Conservation (phyloP, 2,329 filamentous ascomycete genomes). For the Alternaria burnsii region DNA sequence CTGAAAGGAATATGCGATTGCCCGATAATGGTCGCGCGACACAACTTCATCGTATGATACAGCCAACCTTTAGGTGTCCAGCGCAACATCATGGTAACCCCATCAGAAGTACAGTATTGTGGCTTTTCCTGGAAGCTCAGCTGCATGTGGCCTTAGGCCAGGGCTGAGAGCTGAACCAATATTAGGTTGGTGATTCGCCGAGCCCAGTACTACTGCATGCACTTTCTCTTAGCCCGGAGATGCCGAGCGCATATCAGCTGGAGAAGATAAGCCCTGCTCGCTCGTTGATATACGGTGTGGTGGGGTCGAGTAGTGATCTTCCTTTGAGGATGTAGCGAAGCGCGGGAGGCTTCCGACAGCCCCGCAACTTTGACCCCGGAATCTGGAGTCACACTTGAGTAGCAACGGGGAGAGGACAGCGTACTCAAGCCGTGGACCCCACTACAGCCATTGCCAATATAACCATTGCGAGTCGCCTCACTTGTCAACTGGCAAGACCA, state of each 20-base stretch:
- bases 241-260: conserved; percentile 22
- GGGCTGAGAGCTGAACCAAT: conserved; percentile 29
- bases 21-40: neutral
- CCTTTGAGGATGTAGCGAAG: neutral
- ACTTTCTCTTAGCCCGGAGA: conserved; percentile 13
- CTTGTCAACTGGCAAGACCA: neutral
- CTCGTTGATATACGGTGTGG: conserved; percentile 5
- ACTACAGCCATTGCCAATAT: neutral
- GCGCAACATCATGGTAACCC: neutral
- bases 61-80: neutral
- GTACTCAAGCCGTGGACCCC: neutral
- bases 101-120: conserved; percentile 4
- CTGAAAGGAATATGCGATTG: neutral
- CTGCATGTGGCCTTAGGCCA: conserved; percentile 5
- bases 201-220: conserved; percentile 20
- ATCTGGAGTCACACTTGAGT: neutral
- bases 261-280: neutral
- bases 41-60: neutral
- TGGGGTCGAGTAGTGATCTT: conserved; percentile 14
- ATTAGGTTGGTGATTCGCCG: conserved; percentile 23
- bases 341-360: conserved; percentile 6
- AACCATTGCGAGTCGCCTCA: neutral
- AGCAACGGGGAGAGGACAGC: neutral
- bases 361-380: conserved; percentile 1
- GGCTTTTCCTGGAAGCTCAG: conserved; percentile 14